A percentile compares a stretch with the other conserved stretches of the same genome.
Conservation (phyloP, 2,329 filamentous ascomycete species). For the Phaeosphaeria sp. region DNA sequence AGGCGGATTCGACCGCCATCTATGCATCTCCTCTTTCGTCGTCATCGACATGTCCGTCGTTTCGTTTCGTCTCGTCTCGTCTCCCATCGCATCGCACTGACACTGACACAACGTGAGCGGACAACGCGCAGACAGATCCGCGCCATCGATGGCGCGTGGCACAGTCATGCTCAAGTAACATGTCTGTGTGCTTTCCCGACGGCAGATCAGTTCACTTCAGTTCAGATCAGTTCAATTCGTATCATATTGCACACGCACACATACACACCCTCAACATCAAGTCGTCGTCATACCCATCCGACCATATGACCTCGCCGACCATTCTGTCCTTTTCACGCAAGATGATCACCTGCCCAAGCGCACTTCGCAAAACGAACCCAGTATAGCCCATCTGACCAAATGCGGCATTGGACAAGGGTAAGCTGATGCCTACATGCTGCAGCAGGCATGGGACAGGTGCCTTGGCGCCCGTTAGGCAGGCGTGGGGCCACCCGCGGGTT, state of each 20-base stretch:
- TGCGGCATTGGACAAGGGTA: constrained; percentile 9
- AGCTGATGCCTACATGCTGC: constrained; percentile 17
- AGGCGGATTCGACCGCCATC: neutral
- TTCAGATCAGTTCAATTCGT: neutral
- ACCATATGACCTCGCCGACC: neutral
- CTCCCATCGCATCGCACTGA: too few species aligned
- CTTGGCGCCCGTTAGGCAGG: constrained; percentile 15
- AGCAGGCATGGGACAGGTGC: constrained; percentile 10
- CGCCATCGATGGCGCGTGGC: neutral
- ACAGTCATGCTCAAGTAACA: neutral
- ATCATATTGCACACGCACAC: neutral
- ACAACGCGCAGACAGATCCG: neutral
- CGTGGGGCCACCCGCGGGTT: constrained; percentile 10
- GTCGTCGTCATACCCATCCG: neutral
- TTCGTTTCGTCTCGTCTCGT: neutral
- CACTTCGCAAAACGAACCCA: neutral
- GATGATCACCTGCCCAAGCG: neutral
- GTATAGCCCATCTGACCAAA: constrained; percentile 1
- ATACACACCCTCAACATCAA: neutral
- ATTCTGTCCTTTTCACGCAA: neutral
- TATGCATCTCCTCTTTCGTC: too few species aligned
- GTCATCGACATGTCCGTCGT: too few species aligned
- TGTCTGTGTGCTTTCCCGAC: neutral
- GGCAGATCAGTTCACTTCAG: neutral
- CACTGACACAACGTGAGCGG: neutral